A percentile compares a stretch with the other conserved stretches of the same genome.
These are phyloP conservation scores for Backusella australiensis DNA, from an alignment of 192 early-diverging fungal species.

Conservation along the genomic window DNA sequence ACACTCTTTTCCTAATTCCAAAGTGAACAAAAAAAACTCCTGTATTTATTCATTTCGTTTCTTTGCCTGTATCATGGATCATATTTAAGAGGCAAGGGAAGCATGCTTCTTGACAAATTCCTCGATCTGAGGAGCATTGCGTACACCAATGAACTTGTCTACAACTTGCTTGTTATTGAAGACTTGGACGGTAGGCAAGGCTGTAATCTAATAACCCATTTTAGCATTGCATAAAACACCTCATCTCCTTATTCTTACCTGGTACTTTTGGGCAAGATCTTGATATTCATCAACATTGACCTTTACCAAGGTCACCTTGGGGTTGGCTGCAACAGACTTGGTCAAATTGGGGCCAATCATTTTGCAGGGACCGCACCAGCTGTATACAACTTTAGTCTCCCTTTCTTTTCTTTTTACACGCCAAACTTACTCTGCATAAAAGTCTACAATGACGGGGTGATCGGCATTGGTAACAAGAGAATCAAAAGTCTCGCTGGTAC, in stretches of 20 bases:
- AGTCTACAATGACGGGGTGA: conserved; percentile 78
- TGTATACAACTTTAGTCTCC: conserved; percentile 12
- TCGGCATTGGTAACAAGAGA: conserved; percentile 54
- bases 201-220: conserved; percentile 46
- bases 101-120: conserved; percentile 59
- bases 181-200: conserved; percentile 73
- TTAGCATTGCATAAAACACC: not conserved
- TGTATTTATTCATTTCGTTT: not conserved
- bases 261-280: conserved; percentile 59
- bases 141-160: conserved; percentile 67
- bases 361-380: conserved; percentile 87
- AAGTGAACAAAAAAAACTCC: not conserved
- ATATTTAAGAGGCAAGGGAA: conserved; percentile 17
- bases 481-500: conserved; percentile 57
- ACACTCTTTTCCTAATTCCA: not conserved
- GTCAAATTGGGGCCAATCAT: conserved; percentile 70
- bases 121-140: conserved; percentile 37
- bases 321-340: conserved; percentile 59
- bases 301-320: conserved; percentile 71
- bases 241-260: conserved; percentile 36
- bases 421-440: conserved; percentile 66
- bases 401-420: not conserved
- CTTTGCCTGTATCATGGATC: not conserved
- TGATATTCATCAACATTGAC: conserved; percentile 71
- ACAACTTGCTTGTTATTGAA: conserved; percentile 64